These are phyloP conservation scores for Coniella vitis DNA, from an alignment of 2,329 filamentous ascomycete genomes.

Conservation along the genomic window DNA sequence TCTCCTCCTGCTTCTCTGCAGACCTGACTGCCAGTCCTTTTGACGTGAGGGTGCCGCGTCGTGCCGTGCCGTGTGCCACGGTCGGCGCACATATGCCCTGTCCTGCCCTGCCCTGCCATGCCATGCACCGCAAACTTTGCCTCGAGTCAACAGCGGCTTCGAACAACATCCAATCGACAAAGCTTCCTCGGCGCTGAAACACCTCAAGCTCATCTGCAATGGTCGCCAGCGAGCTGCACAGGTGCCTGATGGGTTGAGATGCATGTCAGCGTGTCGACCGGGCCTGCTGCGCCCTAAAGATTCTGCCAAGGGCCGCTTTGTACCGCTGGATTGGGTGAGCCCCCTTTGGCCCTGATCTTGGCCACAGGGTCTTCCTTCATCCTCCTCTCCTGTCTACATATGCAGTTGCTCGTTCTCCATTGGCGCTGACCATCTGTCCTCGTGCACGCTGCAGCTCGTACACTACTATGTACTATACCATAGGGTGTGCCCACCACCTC, in stretches of 20 bases:
- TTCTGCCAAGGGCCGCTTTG: not conserved
- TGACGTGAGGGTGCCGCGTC: no score
- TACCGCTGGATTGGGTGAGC: not conserved
- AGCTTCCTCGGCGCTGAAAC: not conserved
- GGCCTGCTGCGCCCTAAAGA: not conserved
- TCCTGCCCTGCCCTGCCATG: constrained; percentile 6
- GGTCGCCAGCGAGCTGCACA: not conserved
- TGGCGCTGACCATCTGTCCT: no score
- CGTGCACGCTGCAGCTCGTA: not conserved
- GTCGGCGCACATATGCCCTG: not conserved
- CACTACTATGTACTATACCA: no score
- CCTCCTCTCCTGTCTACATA: no score
- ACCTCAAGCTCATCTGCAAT: not conserved
- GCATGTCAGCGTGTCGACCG: not conserved
- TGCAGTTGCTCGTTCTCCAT: constrained; percentile 5
- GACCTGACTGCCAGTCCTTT: no score
- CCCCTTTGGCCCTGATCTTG: no score
- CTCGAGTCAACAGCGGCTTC: not conserved
- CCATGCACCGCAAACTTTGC: constrained; percentile 3
- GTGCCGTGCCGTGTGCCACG: not conserved
- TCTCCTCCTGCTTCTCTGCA: no score
- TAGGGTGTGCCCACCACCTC: not conserved
- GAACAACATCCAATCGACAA: not conserved
- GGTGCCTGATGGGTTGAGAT: not conserved
- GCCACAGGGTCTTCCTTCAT: no score